Base-by-base conservation (phyloP, 352 stramenopile genomes). In the Phytophthora syringae region DNA sequence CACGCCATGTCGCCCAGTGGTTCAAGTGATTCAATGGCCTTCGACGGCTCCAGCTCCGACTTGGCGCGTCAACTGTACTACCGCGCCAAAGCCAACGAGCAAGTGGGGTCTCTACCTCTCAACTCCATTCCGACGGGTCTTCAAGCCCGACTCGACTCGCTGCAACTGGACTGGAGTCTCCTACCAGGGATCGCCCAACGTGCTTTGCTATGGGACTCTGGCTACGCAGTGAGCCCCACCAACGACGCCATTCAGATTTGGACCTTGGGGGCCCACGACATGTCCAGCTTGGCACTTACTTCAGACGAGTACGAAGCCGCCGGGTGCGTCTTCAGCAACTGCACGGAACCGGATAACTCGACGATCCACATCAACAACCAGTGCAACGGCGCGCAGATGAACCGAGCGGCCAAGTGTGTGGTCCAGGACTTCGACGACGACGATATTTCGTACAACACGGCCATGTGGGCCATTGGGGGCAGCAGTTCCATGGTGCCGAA, bases 361-460 rank as follows among this genome's bases (percentile, higher is more conserved):
- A 10, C 21, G 5, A 51, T 52, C 21, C 69, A 44, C 43, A 44
- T 44, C 27, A 70, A 58, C 40, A 30, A 49, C 0, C 58, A 57
- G 4, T 86, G 74, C 45, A 76, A 70, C 12, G 72, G 71, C 30
- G 36, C 42, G 0, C 60, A 80, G 64, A 83, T 86, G 74, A 66
- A 79, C 44, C 49, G 22, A 0, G 74, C 56, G 0, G 47, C 61
- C 25, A 68, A 74, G 42, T 83, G 77, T 32, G 55, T 72, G 6
- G 62, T 67, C 9, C 53, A 81, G 15, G 60, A 64, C 3, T 73
- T 64, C 30, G 37, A 60, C 0, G 47, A 52, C 22, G 40, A 54
- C 1, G n/a, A n/a, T n/a, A 18, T 20, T 1, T 15, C 18, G 0
- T 52, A 52, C 32, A 49, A 83, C 48, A 32, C 51, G 16, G 62